These are phyloP conservation scores for Ailanthus altissimus DNA, from an alignment of 345 rosid species.

Conservation along the genomic window DNA sequence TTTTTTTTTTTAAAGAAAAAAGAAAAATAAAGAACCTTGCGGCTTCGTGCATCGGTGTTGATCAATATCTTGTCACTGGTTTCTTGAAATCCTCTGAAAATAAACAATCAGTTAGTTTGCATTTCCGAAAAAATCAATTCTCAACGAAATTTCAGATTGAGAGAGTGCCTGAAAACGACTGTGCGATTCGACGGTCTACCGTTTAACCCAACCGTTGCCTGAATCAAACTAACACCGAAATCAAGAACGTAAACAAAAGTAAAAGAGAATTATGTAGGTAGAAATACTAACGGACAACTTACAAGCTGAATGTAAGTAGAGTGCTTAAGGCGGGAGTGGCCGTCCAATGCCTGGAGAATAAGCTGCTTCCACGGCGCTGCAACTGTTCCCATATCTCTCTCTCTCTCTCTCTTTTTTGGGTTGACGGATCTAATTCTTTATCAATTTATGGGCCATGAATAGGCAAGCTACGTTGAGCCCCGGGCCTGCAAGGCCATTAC, in stretches of 20 bases:
- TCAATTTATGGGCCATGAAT: too few relatives aligned
- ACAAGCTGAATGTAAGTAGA: constrained; percentile 71
- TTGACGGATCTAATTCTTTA: too few relatives aligned
- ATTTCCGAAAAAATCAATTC: background rate
- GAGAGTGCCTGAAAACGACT: constrained; percentile 66
- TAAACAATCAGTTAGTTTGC: background rate
- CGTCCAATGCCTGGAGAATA: constrained; percentile 61
- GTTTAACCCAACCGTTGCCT: constrained; percentile 77
- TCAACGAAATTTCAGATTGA: background rate
- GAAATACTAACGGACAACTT: background rate
- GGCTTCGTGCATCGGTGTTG: constrained; percentile 67
- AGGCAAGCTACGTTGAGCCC: too few relatives aligned
- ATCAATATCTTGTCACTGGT: constrained; percentile 57
- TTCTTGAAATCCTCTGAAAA: constrained; percentile 76
- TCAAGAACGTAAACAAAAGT: background rate
- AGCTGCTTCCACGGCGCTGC: constrained; percentile 87
- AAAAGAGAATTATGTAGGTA: background rate
- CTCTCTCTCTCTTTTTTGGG: too few relatives aligned
- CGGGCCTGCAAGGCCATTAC: too few relatives aligned
- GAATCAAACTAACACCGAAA: constrained; percentile 17
- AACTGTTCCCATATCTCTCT: constrained; percentile 28
- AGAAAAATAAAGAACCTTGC: constrained; percentile 45
- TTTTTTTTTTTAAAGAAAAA: too few relatives aligned
- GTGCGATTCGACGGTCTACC: constrained; percentile 90
- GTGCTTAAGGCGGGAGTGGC: constrained; percentile 65